Base-by-base conservation (phyloP, 2,329 filamentous ascomycete species). In the Myrmaecium sp. region DNA sequence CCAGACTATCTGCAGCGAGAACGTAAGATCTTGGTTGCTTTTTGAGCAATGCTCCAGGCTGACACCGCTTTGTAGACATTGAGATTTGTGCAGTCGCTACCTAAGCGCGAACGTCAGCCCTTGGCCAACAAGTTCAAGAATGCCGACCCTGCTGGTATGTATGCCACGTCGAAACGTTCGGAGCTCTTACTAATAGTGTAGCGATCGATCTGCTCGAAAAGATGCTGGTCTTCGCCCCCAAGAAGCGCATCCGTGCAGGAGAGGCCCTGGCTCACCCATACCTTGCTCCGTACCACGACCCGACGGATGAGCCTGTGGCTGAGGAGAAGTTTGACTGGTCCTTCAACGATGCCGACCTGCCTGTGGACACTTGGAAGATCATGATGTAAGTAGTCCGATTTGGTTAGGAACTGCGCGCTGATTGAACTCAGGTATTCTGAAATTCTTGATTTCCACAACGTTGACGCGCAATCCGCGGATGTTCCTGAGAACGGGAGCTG, bases 311-410 rank as follows among this genome's bases (percentile, higher is more conserved):
- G 62, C 89, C 89, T 2, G 74, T 83, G 10, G 81, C 89, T 13
- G 81, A 93, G 34, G 84, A 94, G 62, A 94, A 93, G 60, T 98
- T 98, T 44, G 89, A 98, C 52, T 98, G 89, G 89, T 94, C 84
- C 28, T 98, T 98, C 60, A 95, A 95, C 53, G 89, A 98, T 43
- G 89, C 86, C 25, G 89, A 98, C 49, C 62, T 98, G 30, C 86
- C 89, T 1, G 84, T 95, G 26, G 89, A 98, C 49, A 93, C 84
- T n/a, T 98, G 89, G 89, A 98, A 98, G 63, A 94, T 98, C 51
- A 98, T 95, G 89, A 98, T 98, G 89, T 93, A 65, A 48, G 48
- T 20, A 4, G n/a, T 26, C 14, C n/a, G n/a, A 13, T 22, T 14
- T 5, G 4, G 2, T 8, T 6, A 6, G 14, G 13, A 18, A 11